Evolutionary conservation across 179 eudicot species (phyloP), one percentile per base, ranked within the genome.

Genomic region (Dionaea muscipula): DNA sequence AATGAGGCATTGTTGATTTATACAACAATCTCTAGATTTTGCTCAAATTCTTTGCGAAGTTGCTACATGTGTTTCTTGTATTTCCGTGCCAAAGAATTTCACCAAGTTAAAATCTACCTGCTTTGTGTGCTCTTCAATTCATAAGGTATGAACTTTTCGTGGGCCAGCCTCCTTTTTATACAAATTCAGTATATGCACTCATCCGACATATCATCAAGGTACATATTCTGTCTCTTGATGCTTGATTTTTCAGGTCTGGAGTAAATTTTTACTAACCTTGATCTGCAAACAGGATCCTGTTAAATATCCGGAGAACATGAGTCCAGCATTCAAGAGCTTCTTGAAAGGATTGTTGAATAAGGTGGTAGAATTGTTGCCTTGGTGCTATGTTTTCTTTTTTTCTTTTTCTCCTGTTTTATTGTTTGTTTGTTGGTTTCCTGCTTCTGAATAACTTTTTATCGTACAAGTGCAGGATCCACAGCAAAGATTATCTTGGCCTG

Each of bases 141-240:
- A 57, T 52, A 93, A 93, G 99, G 78, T 93, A 85, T 51, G 99
- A 93, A 61, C 89, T 93, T 20, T 93, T 81, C 78, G 96, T 89
- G 53, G 99, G 99, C 47, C 96, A 88, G 57, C 99, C 99, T 69
- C 99, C 99, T 47, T 93, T 93, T 53, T 93, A 93, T 68, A 93
- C 99, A 33, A 93, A 88, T 66, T 85, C 99, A 54, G 95, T 93
- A 12, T 93, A 85, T 78, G 90, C 88, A 61, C 99, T 93, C 53
- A 81, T 93, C 61, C 72, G 94, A 35, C 99, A 89, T 67, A 93
- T 93, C 56, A 73, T 89, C 61, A 93, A 85, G 99, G 99, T 93
- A 75, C 47, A 25, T 53, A 47, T 45, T 49, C 59, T 22, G 4
- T 0, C 28, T 21, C 14, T 13, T 28, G n/a, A n/a, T n/a, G 26